Percentiles rank a stretch among this genome's conserved stretches.
phyloP scores from a whole-genome alignment of 441 rosid species.

The Capsella rubella region DNA sequence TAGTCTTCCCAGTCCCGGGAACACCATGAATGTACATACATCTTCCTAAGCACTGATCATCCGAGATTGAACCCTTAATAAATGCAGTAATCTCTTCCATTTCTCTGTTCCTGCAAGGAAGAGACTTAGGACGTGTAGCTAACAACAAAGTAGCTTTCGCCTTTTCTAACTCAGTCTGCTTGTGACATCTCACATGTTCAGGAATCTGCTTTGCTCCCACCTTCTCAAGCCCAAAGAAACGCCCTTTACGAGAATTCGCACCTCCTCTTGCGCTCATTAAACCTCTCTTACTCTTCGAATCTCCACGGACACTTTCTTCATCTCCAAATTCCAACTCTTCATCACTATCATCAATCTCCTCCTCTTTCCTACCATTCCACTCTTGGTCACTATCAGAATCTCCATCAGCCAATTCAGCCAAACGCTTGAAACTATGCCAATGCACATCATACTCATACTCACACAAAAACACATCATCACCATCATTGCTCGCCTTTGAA shows the following conservation, averaged over 20 bases:
- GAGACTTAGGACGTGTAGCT: slow-evolving; percentile 83
- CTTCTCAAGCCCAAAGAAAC: slow-evolving; percentile 84
- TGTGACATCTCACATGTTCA: slow-evolving; percentile 86
- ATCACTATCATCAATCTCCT: slow-evolving; percentile 59
- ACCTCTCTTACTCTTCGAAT: slow-evolving; percentile 50
- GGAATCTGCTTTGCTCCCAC: slow-evolving; percentile 91
- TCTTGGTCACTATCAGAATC: slow-evolving; percentile 79
- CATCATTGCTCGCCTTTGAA: slow-evolving; percentile 71
- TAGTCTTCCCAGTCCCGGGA: slow-evolving; percentile 99
- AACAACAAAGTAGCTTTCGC: slow-evolving; percentile 86
- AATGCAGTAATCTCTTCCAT: slow-evolving; percentile 89
- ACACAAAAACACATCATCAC: slow-evolving; percentile 91
- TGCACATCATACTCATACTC: slow-evolving; percentile 93
- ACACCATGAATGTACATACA: slow-evolving; percentile 97
- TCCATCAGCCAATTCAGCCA: slow-evolving; percentile 63
- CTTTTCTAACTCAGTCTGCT: slow-evolving; percentile 85
- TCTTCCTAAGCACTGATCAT: slow-evolving; percentile 90
- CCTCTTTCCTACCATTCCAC: slow-evolving; percentile 62
- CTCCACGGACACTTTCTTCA: slow-evolving; percentile 48
- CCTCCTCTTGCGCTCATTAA: slow-evolving; percentile 53
- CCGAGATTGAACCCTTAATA: slow-evolving; percentile 83
- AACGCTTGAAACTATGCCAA: slow-evolving; percentile 92
- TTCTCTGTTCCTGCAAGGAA: slow-evolving; percentile 93
- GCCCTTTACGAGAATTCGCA: slow-evolving; percentile 79
- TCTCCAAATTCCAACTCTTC: slow-evolving; percentile 69